Conservation (phyloP, 2,329 filamentous ascomycete genomes). For the Tympanopsis confertula region DNA sequence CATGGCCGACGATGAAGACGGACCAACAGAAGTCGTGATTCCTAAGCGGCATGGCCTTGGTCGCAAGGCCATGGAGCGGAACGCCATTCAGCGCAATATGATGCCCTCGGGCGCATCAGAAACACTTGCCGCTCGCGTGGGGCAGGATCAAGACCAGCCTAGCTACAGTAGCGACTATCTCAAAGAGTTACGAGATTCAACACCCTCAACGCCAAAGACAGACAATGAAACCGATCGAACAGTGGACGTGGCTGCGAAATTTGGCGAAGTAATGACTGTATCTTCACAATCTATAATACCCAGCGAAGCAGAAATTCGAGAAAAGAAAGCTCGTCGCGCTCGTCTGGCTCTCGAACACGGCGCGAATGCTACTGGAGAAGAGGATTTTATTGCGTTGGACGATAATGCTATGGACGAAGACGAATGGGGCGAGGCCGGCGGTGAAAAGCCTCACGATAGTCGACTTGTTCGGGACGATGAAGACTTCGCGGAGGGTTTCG, state of each 20-base stretch:
- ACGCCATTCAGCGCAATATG: neutral
- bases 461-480: neutral
- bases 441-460: neutral
- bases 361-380: neutral
- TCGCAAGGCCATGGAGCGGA: neutral
- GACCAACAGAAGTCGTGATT: neutral
- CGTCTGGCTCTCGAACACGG: neutral
- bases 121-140: neutral
- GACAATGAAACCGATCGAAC: neutral
- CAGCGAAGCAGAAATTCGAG: neutral
- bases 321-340: neutral
- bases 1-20: neutral
- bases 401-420: neutral
- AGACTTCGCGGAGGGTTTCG: slow-evolving; percentile 1
- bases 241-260: slow-evolving; percentile 1
- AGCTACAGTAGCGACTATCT: neutral
- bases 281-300: neutral
- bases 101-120: neutral
- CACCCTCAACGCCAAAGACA: neutral
- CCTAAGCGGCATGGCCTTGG: neutral
- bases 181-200: neutral
- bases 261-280: slow-evolving; percentile 2
- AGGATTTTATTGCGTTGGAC: neutral
- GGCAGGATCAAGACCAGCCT: neutral
- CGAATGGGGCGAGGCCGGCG: slow-evolving; percentile 3